Evolutionary conservation across 176 grass and related monocot species (phyloP).

Genomic region (Guadua angustifolia): DNA sequence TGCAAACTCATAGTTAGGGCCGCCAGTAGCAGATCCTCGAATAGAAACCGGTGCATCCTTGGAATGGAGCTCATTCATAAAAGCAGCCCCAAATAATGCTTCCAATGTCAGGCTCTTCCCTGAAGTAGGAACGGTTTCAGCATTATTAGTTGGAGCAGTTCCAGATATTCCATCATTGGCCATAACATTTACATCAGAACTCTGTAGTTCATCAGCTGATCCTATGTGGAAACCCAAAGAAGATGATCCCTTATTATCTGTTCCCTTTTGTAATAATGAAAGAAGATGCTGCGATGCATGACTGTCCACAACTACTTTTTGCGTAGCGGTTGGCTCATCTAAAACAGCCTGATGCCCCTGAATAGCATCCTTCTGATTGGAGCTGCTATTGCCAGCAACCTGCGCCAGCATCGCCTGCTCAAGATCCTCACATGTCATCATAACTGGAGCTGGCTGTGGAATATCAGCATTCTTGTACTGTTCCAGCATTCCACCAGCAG

Average conservation of each 20-base stretch:
- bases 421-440: constrained; percentile 95
- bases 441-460: constrained; percentile 55
- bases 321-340: constrained; percentile 36
- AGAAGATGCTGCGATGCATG: constrained; percentile 89
- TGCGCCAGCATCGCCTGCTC: constrained; percentile 85
- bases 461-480: constrained; percentile 46
- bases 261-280: constrained; percentile 77
- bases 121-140: constrained; percentile 55
- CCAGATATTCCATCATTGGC: constrained; percentile 46
- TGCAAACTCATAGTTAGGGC: constrained; percentile 46
- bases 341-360: constrained; percentile 40
- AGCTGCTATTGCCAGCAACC: constrained; percentile 40
- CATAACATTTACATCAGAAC: constrained; percentile 40
- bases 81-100: constrained; percentile 81
- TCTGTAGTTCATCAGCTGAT: constrained; percentile 41
- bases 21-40: constrained; percentile 55
- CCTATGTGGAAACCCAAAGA: constrained; percentile 47
- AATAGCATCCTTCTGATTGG: constrained; percentile 41
- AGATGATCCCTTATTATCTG: constrained; percentile 49
- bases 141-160: constrained; percentile 43
- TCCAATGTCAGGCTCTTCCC: constrained; percentile 71
- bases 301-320: constrained; percentile 65
- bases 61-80: constrained; percentile 96
- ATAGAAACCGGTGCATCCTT: constrained; percentile 86
- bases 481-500: constrained; percentile 47